These are phyloP conservation scores for Fraxinus nigra DNA, from an alignment of 305 asterid genomes.

Conservation along the genomic window DNA sequence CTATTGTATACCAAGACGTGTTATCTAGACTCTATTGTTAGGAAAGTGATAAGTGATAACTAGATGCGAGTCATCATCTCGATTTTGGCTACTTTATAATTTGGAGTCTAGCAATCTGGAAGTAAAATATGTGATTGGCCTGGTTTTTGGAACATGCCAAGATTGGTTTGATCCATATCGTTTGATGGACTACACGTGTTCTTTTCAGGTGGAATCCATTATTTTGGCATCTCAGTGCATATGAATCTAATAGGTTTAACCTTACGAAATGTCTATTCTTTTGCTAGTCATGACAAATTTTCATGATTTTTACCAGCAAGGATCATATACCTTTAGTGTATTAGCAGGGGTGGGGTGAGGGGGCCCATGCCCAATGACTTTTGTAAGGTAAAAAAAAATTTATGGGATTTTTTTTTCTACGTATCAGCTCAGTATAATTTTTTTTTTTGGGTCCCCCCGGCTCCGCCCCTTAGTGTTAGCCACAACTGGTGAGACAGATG, in stretches of 20 bases:
- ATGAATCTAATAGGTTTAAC: constrained; percentile 10
- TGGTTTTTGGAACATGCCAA: not conserved
- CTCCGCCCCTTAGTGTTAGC: not conserved
- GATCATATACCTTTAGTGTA: not conserved
- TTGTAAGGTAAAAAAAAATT: not conserved
- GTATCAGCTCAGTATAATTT: not conserved
- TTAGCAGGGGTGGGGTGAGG: not conserved
- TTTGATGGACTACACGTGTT: not conserved
- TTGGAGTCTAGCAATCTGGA: not conserved
- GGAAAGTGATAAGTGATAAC: not conserved
- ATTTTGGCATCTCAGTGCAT: not conserved
- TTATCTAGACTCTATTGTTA: not conserved
- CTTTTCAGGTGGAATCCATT: not conserved
- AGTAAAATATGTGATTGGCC: not conserved
- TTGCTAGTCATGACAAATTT: not conserved
- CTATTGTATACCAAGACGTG: not conserved
- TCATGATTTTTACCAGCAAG: not conserved
- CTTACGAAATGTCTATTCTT: not conserved
- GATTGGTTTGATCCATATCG: not conserved
- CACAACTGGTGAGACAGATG: not conserved
- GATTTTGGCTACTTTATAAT: not conserved
- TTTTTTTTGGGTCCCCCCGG: too few species aligned
- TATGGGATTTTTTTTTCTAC: too few species aligned
- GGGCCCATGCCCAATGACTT: not conserved
- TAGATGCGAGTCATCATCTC: not conserved